Conservation (phyloP, 345 rosid species). For the Populus simonii region DNA sequence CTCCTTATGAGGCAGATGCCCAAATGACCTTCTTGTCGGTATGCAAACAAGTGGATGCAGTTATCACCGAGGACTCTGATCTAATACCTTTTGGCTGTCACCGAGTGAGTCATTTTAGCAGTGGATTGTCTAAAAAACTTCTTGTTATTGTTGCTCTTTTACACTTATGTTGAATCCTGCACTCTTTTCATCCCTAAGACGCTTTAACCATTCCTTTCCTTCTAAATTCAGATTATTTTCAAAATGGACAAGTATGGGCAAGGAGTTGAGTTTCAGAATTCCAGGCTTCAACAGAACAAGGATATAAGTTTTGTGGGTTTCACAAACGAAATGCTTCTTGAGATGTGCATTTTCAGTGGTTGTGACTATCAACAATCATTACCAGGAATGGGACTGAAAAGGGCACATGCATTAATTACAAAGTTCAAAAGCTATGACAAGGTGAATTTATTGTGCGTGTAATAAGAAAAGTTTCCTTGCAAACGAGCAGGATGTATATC, state of each 20-base stretch:
- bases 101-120: constrained; percentile 55
- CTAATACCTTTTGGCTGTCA: constrained; percentile 97
- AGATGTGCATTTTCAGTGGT: constrained; percentile 98
- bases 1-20: constrained; percentile 98
- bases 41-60: constrained; percentile 77
- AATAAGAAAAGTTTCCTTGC: neutral
- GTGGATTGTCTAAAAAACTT: neutral
- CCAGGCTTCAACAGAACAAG: constrained; percentile 63
- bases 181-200: constrained; percentile 2
- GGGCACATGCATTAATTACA: constrained; percentile 80
- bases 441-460: constrained; percentile 38
- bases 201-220: neutral
- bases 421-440: constrained; percentile 78
- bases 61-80: constrained; percentile 97
- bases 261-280: constrained; percentile 72
- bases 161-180: neutral
- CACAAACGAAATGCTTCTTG: constrained; percentile 81
- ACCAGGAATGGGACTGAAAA: constrained; percentile 91
- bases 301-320: constrained; percentile 68
- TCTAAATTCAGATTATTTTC: constrained; percentile 58
- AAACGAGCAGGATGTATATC: neutral
- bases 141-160: neutral
- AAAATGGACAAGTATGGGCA: constrained; percentile 98
- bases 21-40: constrained; percentile 92
- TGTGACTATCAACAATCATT: constrained; percentile 93